A percentile compares a stretch with the other conserved stretches of the same genome.
Evolutionary conservation across 371 early-diverging fungal species (phyloP).

Genomic region (Mucor indicus): DNA sequence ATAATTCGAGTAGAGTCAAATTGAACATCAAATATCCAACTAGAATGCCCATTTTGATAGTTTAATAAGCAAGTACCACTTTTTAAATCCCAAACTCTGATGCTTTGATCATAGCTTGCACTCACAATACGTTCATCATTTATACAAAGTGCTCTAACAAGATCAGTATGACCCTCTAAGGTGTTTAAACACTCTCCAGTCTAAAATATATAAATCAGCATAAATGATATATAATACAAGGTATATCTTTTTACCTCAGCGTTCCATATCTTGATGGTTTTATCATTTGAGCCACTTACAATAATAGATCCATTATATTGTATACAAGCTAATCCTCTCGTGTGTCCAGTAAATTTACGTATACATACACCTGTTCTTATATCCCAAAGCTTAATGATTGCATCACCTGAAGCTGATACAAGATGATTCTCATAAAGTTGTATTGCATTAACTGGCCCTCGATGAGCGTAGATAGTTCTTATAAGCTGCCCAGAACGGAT

Average conservation of each 20-base stretch:
- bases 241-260: constrained; percentile 44
- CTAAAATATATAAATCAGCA: too few species aligned
- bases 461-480: constrained; percentile 73
- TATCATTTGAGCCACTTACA: constrained; percentile 92
- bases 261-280: constrained; percentile 93
- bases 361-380: constrained; percentile 63
- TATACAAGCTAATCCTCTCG: constrained; percentile 89
- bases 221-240: too few species aligned
- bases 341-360: constrained; percentile 69
- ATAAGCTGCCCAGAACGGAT: constrained; percentile 45
- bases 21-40: constrained; percentile 96
- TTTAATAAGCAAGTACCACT: constrained; percentile 48
- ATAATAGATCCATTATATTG: constrained; percentile 86
- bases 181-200: constrained; percentile 74
- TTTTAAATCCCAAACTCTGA: constrained; percentile 91
- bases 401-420: constrained; percentile 87
- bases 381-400: constrained; percentile 85
- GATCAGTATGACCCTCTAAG: constrained; percentile 76
- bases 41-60: constrained; percentile 74
- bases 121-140: constrained; percentile 52
- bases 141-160: constrained; percentile 89
- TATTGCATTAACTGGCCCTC: constrained; percentile 88
- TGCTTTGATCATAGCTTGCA: constrained; percentile 88
- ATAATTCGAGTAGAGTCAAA: constrained; percentile 79
- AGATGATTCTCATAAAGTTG: constrained; percentile 64